Evolutionary conservation across 768 basidiomycete genomes (phyloP), one percentile per base, ranked within the genome.

Genomic region (Amanita brunnescens): DNA sequence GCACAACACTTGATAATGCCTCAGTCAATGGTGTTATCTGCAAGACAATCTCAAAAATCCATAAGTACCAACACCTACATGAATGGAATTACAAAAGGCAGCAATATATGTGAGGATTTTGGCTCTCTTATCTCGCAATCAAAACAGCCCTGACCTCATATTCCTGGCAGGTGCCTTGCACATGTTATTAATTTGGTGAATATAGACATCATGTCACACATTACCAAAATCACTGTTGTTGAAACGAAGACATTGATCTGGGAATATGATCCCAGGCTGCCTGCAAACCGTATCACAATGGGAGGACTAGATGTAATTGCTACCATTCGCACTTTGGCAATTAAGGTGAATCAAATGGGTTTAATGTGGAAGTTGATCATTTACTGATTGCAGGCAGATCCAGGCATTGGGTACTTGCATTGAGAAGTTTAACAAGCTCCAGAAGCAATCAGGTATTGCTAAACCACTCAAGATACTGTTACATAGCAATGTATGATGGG

Each of bases 281-380:
- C 42, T 3, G 51, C 52, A 23, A 69, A 69, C 43, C 49, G 53
- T 9, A 58, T 70, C 5, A 53, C 61, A 12, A 56, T 55, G 5
- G 57, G 59, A n/a, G 62, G 57, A 0, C 53, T 68, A 0, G 60
- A 69, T 54, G 63, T 67, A 1, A 60, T 70, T 32, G 60, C 67
- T 0, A 52, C 63, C 0, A 57, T 69, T 2, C 49, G 56, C 0
- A 70, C 64, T 0, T 51, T 67, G 0, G 58, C 61, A 1, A 57
- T 68, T 54, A 69, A 67, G 57, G 64, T 65, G 38, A 44, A 61
- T 32, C 30, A 14, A n/a, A 24, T 47, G 2, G 57, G n/a, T n/a
- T 55, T 23, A 32, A 52, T 5, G n/a, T n/a, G n/a, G n/a, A n/a
- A 46, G 52, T 16, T 6, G 3, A 3, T 20, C 3, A 20, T 20